phyloP scores from a whole-genome alignment of 169 alveolate genomes.

The Eimeria sp. region DNA sequence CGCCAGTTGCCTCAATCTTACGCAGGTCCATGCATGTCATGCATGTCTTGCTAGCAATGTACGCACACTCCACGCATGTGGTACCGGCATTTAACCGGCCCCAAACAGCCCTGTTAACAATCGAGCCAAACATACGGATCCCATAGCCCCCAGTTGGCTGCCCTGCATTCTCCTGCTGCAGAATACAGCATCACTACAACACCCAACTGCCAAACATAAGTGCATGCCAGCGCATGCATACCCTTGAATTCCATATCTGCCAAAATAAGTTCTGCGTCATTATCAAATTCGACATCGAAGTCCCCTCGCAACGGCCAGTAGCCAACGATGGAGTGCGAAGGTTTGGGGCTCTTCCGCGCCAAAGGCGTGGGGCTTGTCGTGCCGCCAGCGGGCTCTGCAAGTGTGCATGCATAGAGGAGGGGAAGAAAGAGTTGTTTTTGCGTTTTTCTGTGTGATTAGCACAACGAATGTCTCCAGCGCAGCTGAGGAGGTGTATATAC shows the following conservation, averaged over 20 bases:
- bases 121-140: not conserved
- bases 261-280: conserved; percentile 98
- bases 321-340: conserved; percentile 94
- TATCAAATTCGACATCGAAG: conserved; percentile 98
- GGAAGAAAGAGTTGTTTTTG: not conserved
- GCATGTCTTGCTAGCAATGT: not conserved
- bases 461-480: not conserved
- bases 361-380: conserved; percentile 9
- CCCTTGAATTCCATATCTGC: conserved; percentile 98
- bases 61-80: not conserved
- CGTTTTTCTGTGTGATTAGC: too few relatives aligned
- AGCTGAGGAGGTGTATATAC: conserved; percentile 57
- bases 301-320: conserved; percentile 99
- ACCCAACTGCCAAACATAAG: not conserved
- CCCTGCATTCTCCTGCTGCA: not conserved
- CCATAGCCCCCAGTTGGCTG: not conserved
- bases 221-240: not conserved
- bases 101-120: not conserved
- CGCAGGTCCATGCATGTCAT: not conserved
- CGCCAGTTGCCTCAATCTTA: not conserved
- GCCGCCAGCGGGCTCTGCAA: conserved; percentile 80
- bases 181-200: not conserved
- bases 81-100: not conserved
- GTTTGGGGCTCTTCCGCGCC: conserved; percentile 75
- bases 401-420: not conserved